phyloP scores from a whole-genome alignment of 371 early-diverging fungal genomes.

The Mucor racemosus region DNA sequence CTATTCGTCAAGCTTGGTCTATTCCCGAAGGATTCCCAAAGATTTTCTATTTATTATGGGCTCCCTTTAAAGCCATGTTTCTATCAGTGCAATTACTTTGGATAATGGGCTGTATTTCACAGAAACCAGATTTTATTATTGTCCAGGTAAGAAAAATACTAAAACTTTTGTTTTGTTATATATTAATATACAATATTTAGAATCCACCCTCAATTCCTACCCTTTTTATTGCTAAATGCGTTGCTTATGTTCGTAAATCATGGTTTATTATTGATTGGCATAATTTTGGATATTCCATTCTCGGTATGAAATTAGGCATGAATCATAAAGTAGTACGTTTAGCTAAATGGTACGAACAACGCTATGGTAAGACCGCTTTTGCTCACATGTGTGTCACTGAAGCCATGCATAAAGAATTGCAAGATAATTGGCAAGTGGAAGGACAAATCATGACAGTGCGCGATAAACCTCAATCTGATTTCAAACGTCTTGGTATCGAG shows the following conservation, averaged over 20 bases:
- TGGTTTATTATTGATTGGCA: constrained; percentile 96
- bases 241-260: constrained; percentile 64
- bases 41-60: constrained; percentile 59
- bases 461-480: constrained; percentile 76
- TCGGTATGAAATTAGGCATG: constrained; percentile 74
- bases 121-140: constrained; percentile 70
- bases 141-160: constrained; percentile 72
- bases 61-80: constrained; percentile 68
- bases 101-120: constrained; percentile 50
- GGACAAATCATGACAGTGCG: constrained; percentile 72
- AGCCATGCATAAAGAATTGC: constrained; percentile 78
- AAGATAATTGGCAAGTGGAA: constrained; percentile 61
- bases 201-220: constrained; percentile 97
- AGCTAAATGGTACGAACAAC: constrained; percentile 75
- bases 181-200: constrained; percentile 46
- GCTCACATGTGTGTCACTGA: constrained; percentile 89
- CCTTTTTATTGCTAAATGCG: constrained; percentile 72
- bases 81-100: constrained; percentile 49
- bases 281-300: constrained; percentile 92
- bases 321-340: constrained; percentile 60
- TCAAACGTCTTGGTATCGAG: constrained; percentile 57
- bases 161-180: neutral
- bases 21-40: constrained; percentile 63
- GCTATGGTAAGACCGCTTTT: constrained; percentile 73
- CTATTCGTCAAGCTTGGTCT: constrained; percentile 47